A percentile compares a stretch with the other conserved stretches of the same genome.
Conservation (phyloP, 202 grass and related monocot genomes). For the Bolboschoenoplectus hybrid region DNA sequence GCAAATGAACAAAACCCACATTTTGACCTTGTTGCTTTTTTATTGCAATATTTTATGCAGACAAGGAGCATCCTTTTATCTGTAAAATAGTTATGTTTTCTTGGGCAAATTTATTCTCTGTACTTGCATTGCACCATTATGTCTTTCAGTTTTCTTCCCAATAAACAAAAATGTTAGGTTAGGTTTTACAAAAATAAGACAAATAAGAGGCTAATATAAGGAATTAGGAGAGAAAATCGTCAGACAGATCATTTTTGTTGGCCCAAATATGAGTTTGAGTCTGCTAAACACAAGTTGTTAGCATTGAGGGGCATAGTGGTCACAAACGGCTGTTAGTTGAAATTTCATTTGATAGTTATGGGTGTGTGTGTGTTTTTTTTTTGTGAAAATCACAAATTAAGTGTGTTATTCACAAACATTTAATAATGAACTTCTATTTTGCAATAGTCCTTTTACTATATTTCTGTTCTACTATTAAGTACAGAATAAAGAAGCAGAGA, state of each 20-base stretch:
- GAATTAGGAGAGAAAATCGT: background rate
- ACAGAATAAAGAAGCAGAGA: slow-evolving; percentile 95
- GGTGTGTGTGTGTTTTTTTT: background rate
- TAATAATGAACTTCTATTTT: background rate
- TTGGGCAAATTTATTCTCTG: background rate
- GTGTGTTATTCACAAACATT: background rate
- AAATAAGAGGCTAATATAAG: background rate
- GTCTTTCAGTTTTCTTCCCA: background rate
- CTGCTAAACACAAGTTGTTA: slow-evolving; percentile 11
- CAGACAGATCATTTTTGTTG: slow-evolving; percentile 12
- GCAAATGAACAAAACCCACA: slow-evolving; percentile 1
- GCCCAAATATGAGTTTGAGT: slow-evolving; percentile 16
- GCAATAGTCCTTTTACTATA: background rate
- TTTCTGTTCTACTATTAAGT: slow-evolving; percentile 31
- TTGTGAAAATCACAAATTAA: background rate
- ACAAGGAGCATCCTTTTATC: slow-evolving; percentile 20
- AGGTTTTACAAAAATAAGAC: background rate
- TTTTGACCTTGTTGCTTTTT: background rate
- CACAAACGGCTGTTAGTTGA: background rate
- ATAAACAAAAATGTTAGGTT: background rate
- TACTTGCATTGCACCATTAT: background rate
- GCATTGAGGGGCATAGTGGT: background rate
- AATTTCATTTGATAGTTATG: background rate
- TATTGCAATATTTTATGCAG: slow-evolving; percentile 9
- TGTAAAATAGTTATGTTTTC: slow-evolving; percentile 21